These are phyloP conservation scores for Lipomyces japonicus DNA, from an alignment of 805 yeast genomes.

Conservation along the genomic window DNA sequence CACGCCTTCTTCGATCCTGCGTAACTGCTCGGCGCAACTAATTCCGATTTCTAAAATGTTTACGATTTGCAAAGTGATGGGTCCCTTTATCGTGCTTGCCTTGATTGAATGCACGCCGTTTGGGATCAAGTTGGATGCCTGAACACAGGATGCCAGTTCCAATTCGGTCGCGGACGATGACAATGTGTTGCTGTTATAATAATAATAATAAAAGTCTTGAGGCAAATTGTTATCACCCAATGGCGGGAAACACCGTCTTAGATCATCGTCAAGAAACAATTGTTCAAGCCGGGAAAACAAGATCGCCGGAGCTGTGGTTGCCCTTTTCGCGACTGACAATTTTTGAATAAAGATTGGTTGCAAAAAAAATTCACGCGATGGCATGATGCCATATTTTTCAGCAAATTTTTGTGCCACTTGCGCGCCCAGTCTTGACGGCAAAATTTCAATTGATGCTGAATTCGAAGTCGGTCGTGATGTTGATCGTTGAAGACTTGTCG, in stretches of 20 bases:
- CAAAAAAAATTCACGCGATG: slow-evolving; percentile 7
- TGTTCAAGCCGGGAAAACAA: slow-evolving; percentile 6
- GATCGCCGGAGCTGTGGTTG: not conserved
- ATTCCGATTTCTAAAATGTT: slow-evolving; percentile 22
- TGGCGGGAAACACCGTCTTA: slow-evolving; percentile 9
- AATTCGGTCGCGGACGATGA: too few relatives aligned
- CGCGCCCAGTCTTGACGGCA: not conserved
- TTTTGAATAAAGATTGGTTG: slow-evolving; percentile 3
- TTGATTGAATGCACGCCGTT: too few relatives aligned
- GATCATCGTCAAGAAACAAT: slow-evolving; percentile 10
- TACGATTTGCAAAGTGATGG: slow-evolving; percentile 19
- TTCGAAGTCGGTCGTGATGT: too few relatives aligned
- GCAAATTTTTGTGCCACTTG: slow-evolving; percentile 1
- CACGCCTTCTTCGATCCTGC: slow-evolving; percentile 14
- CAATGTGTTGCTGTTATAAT: not conserved
- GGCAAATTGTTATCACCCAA: not conserved
- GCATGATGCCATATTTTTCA: slow-evolving; percentile 11
- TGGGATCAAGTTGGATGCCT: too few relatives aligned
- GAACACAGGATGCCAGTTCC: too few relatives aligned
- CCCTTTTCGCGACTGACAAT: not conserved
- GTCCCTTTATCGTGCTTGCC: slow-evolving; percentile 10
- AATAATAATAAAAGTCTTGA: slow-evolving; percentile 1
- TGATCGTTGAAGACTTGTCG: too few relatives aligned
- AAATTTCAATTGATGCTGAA: not conserved
- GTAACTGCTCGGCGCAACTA: slow-evolving; percentile 14